phyloP scores from a whole-genome alignment of 768 basidiomycete species.

The Leccinum obscurum region DNA sequence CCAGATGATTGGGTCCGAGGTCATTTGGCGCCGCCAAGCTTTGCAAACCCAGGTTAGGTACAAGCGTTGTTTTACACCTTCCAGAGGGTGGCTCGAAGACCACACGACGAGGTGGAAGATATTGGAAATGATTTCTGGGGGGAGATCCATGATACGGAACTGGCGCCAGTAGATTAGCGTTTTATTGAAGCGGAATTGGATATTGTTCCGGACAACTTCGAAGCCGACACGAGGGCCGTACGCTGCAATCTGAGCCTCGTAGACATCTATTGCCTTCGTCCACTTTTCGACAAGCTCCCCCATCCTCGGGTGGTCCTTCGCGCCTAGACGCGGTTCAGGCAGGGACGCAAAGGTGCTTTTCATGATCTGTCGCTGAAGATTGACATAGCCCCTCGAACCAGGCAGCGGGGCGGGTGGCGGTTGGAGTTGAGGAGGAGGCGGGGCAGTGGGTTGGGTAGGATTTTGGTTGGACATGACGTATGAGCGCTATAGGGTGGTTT shows the following conservation, averaged over 20 bases:
- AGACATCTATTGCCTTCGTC: slow-evolving; percentile 13
- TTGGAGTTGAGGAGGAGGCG: not conserved
- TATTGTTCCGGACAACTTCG: slow-evolving; percentile 14
- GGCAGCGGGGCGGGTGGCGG: slow-evolving; percentile 15
- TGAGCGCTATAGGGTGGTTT: slow-evolving; percentile 5
- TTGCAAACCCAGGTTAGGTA: slow-evolving; percentile 59
- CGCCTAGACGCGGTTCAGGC: slow-evolving; percentile 18
- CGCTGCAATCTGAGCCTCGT: slow-evolving; percentile 22
- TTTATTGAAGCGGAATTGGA: slow-evolving; percentile 21
- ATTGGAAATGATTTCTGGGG: slow-evolving; percentile 61
- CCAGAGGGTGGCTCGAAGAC: slow-evolving; percentile 41
- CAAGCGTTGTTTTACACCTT: slow-evolving; percentile 43
- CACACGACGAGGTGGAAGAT: slow-evolving; percentile 64
- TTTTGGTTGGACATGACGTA: slow-evolving; percentile 18
- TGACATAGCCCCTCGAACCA: slow-evolving; percentile 20
- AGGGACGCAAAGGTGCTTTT: slow-evolving; percentile 17
- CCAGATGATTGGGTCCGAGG: slow-evolving; percentile 56
- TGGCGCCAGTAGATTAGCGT: slow-evolving; percentile 37
- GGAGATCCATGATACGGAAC: slow-evolving; percentile 63
- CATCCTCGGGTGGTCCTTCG: not conserved
- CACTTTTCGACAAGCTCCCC: slow-evolving; percentile 13
- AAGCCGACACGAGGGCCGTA: slow-evolving; percentile 21
- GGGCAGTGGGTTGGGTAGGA: slow-evolving; percentile 14
- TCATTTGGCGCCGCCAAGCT: slow-evolving; percentile 51
- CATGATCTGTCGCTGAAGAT: slow-evolving; percentile 22